Base-by-base conservation (phyloP, 1,284 basidiomycete genomes). In the Heterobasidion irregulare region DNA sequence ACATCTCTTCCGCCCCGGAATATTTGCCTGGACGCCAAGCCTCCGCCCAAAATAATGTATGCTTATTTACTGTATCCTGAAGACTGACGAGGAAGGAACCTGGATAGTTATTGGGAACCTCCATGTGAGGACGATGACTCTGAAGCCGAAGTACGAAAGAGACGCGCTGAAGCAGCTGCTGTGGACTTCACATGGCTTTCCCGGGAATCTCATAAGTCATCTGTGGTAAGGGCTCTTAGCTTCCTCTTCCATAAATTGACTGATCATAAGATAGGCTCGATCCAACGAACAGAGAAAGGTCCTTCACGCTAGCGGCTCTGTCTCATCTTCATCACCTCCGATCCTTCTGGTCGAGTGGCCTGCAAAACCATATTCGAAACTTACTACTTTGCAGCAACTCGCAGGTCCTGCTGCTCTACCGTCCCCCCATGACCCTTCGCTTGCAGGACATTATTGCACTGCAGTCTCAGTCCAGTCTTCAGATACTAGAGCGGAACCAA, bases 161-260 rank as follows among this genome's bases (percentile, higher is more conserved):
- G 59, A 3, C 66, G 63, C 12, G 69, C 69, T 0, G 59, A 57
- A 12, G 64, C 61, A 3, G 61, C 61, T n/a, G 69, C 69, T 4
- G 69, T 72, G 9, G 69, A 71, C 47, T 58, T 63, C 12, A 57
- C 58, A 2, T 67, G 65, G 64, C 53, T 72, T 19, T 35, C 66
- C 8, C 33, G 44, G 9, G 61, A 66, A 51, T 65, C 65, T 5
- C 56, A 43, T 7, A 62, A 56, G 44, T 49, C 60, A 16, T 56
- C 56, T 45, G 32, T 50, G 8, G 70, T 72, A 53, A 53, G 70
- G 60, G 7, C 36, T 38, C 26, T n/a, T 2, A 16, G 18, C 33
- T 36, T 47, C 12, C 32, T 12, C 19, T 18, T 9, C 32, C 6
- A 9, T 13, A 16, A 18, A 10, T n/a, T 12, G 15, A 7, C 50